A percentile compares a stretch with the other conserved stretches of the same genome.
These are phyloP conservation scores for Clausena lansium DNA, from an alignment of 345 rosid genomes.

Conservation along the genomic window DNA sequence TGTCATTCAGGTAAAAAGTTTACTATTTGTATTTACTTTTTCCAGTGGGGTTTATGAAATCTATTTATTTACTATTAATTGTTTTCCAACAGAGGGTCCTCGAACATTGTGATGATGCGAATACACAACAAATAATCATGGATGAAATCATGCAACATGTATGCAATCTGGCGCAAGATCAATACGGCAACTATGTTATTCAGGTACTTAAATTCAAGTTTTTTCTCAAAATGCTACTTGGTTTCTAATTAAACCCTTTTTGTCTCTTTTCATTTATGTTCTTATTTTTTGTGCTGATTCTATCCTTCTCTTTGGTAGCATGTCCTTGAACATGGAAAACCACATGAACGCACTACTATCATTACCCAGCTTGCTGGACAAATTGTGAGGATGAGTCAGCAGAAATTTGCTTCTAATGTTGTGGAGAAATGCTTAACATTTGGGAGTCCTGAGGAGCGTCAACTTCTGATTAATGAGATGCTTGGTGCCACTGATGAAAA, in stretches of 20 bases:
- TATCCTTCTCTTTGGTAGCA: slow-evolving; percentile 48
- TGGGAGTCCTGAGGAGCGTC: slow-evolving; percentile 83
- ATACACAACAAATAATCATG: slow-evolving; percentile 75
- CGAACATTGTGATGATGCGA: slow-evolving; percentile 67
- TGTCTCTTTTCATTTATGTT: neutral
- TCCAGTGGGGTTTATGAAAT: slow-evolving; percentile 1
- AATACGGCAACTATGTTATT: slow-evolving; percentile 96
- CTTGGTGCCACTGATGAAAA: slow-evolving; percentile 92
- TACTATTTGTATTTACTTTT: neutral
- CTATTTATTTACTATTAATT: slow-evolving; percentile 8
- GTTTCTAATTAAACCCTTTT: neutral
- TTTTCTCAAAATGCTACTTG: neutral
- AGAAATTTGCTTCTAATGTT: slow-evolving; percentile 96
- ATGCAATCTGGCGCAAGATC: slow-evolving; percentile 81
- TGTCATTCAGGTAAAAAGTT: slow-evolving; percentile 71
- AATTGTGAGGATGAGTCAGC: slow-evolving; percentile 95
- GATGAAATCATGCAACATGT: slow-evolving; percentile 82
- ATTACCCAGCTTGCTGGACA: slow-evolving; percentile 85
- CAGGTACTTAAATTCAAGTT: slow-evolving; percentile 45
- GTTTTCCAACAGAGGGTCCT: slow-evolving; percentile 68
- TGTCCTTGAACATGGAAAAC: slow-evolving; percentile 84
- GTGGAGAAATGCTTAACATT: slow-evolving; percentile 90
- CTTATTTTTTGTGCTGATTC: slow-evolving; percentile 9
- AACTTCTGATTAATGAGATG: slow-evolving; percentile 82
- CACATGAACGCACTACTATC: slow-evolving; percentile 70